These are phyloP conservation scores for Phytophthora tentaculata DNA, from an alignment of 352 stramenopile genomes.

Conservation along the genomic window DNA sequence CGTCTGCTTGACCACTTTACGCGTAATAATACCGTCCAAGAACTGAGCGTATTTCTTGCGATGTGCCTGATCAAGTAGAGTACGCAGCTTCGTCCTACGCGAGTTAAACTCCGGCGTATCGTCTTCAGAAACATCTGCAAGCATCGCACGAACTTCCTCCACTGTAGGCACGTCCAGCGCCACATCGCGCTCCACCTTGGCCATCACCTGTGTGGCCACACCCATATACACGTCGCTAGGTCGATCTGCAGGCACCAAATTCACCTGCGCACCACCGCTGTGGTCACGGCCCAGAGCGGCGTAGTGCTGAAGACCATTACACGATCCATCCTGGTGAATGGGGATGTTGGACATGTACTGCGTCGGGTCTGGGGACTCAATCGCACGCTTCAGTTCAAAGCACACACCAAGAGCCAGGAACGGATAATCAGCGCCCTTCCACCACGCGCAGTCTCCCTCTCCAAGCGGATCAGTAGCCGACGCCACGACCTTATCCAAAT, in stretches of 20 bases:
- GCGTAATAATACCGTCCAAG: slow-evolving; percentile 77
- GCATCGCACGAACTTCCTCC: slow-evolving; percentile 37
- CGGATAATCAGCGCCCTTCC: slow-evolving; percentile 97
- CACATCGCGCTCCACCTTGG: slow-evolving; percentile 78
- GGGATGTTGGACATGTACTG: slow-evolving; percentile 96
- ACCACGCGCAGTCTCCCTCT: slow-evolving; percentile 88
- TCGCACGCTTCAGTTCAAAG: slow-evolving; percentile 95
- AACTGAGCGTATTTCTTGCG: slow-evolving; percentile 74
- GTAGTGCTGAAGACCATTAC: slow-evolving; percentile 99
- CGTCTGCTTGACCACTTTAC: slow-evolving; percentile 99
- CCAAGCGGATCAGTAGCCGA: slow-evolving; percentile 92
- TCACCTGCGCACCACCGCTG: slow-evolving; percentile 95
- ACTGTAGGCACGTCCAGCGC: slow-evolving; percentile 54
- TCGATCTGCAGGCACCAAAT: slow-evolving; percentile 93
- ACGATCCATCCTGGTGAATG: slow-evolving; percentile 98
- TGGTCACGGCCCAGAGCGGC: slow-evolving; percentile 96
- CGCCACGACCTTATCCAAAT: slow-evolving; percentile 94
- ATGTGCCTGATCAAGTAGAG: slow-evolving; percentile 45
- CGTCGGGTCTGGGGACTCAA: slow-evolving; percentile 93
- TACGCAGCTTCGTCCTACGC: slow-evolving; percentile 4
- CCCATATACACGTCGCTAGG: slow-evolving; percentile 98
- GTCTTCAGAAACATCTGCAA: slow-evolving; percentile 8
- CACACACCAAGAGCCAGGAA: slow-evolving; percentile 98
- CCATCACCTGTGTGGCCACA: slow-evolving; percentile 88
- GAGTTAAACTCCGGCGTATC: background rate